Evolutionary conservation across 2,329 filamentous ascomycete genomes (phyloP).

Genomic region (Aurifilum marmelostoma): DNA sequence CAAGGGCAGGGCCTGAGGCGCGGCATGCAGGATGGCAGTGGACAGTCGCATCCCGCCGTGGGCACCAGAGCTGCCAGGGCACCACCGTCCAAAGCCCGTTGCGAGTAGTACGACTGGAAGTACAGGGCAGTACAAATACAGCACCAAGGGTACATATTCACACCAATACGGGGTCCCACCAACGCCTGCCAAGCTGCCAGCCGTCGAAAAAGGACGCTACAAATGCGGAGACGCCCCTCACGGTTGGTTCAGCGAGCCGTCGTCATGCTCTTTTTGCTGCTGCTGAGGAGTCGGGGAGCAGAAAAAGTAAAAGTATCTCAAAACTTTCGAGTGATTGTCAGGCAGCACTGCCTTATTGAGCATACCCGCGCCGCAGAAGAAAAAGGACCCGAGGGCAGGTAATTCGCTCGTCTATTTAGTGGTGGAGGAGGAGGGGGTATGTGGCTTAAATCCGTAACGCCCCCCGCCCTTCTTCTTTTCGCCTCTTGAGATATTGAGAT

Average conservation of each 20-base stretch:
- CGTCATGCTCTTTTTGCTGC: background rate
- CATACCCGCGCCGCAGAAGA: background rate
- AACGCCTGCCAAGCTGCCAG: background rate
- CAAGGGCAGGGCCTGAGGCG: background rate
- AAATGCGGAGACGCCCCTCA: background rate
- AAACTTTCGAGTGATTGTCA: constrained; percentile 22
- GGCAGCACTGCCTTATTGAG: constrained; percentile 29
- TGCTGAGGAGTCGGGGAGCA: background rate
- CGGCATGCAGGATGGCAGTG: background rate
- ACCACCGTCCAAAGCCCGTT: background rate
- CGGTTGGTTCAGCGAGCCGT: background rate
- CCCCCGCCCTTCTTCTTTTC: background rate
- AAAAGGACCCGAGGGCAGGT: background rate
- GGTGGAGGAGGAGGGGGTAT: background rate
- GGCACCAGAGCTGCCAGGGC: background rate
- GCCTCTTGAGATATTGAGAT: background rate
- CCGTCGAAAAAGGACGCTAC: background rate
- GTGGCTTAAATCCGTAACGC: constrained; percentile 7
- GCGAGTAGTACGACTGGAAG: background rate
- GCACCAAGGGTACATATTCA: background rate
- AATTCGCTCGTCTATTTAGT: background rate
- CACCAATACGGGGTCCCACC: background rate
- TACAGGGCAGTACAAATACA: background rate
- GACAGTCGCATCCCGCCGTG: background rate
- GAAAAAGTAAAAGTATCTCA: no score